phyloP scores from a whole-genome alignment of 345 rosid species.

The Angophora floribunda region DNA sequence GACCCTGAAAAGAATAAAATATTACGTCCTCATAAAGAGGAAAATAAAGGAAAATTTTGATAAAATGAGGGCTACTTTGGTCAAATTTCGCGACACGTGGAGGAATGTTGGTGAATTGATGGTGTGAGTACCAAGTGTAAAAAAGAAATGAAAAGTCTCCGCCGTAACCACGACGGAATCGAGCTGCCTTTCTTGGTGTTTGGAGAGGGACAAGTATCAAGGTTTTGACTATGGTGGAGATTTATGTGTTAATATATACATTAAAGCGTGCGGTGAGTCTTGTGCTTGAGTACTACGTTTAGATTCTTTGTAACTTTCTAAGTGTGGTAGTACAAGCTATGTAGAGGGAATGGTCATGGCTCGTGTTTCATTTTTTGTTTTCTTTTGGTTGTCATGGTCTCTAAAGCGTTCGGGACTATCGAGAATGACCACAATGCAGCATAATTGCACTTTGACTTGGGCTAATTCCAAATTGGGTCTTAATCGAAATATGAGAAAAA shows the following conservation, averaged over 20 bases:
- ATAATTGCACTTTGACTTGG: neutral
- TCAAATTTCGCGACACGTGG: neutral
- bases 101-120: neutral
- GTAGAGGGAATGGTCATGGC: neutral
- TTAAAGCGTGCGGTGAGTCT: neutral
- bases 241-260: neutral
- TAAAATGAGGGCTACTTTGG: neutral
- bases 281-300: neutral
- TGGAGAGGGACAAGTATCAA: neutral
- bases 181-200: neutral
- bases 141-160: neutral
- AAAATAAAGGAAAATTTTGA: neutral
- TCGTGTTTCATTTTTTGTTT: neutral
- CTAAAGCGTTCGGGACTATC: neutral
- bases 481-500: neutral
- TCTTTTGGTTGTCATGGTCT: neutral
- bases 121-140: neutral
- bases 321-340: neutral
- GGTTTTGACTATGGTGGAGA: neutral
- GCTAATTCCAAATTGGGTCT: neutral
- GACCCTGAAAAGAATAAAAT: neutral
- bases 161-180: neutral
- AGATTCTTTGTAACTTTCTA: neutral
- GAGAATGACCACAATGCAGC: neutral
- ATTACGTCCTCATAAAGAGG: neutral